Evolutionary conservation across 2,329 filamentous ascomycete genomes (phyloP), one percentile per base, ranked within the genome.

Genomic region (Fusarium sp.): DNA sequence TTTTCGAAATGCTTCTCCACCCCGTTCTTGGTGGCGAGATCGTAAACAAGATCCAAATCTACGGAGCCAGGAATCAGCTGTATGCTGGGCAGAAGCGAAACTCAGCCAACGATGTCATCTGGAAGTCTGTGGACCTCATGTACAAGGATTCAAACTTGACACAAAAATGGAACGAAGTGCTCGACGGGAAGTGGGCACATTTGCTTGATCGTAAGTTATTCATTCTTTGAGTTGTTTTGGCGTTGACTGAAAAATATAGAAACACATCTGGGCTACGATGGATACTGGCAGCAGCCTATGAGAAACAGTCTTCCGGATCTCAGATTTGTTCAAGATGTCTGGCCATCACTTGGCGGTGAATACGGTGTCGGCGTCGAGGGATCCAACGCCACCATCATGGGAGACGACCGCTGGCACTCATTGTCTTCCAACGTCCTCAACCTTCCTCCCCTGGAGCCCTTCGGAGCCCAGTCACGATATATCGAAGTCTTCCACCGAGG

Each of bases 201-300:
- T 51, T 70, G 15, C 48, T 70, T 4, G 67, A 70, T 17, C 67
- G 65, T 68, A 49, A 56, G 64, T 62, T 6, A 4, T 5, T 22
- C 0, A 17, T 6, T 7, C 5, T 3, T 17, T 7, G 19, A 0
- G 1, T 7, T 15, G 1, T 7, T 13, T 3, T 30, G 7, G 19
- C 13, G 15, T 5, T 0, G 3, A 0, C 59, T 68, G 1, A 68
- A 40, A 0, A 17, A 1, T 8, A 1, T 35, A 79, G 78, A 86
- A 79, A 85, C 84, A 0, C 85, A 87, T 68, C 76, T 87, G 10
- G 84, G 84, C 20, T 87, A 84, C 46, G 79, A 85, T 52, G 82
- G 80, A 0, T 75, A 76, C 75, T 87, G 89, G 89, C 90, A 92
- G 77, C 90, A 92, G 74, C 89, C 90, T 2, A 92, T 92, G 90